Evolutionary conservation across 2,329 filamentous ascomycete species (phyloP), one percentile per base, ranked within the genome.

Genomic region (Penicillium aurantiogriseum): DNA sequence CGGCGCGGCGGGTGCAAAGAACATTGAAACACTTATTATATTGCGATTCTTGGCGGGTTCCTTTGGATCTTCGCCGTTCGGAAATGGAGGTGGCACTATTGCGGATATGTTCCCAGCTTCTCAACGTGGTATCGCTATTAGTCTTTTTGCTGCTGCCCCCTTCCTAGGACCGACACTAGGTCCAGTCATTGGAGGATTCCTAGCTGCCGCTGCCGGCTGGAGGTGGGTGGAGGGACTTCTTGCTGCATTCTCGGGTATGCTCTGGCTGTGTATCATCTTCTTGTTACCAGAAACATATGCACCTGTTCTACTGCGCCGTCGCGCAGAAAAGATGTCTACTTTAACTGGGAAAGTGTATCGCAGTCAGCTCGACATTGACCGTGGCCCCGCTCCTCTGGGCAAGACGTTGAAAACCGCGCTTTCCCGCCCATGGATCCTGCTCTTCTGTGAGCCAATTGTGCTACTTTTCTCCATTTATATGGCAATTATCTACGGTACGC

Each of bases 91-190:
- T 19, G 69, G 69, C 46, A 82, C 85, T 5, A 82, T 86, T 56
- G 81, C 83, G 8, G 84, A 87, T 63, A 82, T 85, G 69, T 86
- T 85, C 63, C 70, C 75, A 2, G 79, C 80, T 2, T 70, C 75
- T 2, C 75, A 84, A 54, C 73, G 83, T 51, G 83, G 84, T 56
- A 57, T 80, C 39, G 87, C 85, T 0, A 82, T 85, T 63, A 81
- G 83, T 27, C 68, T 88, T 17, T 90, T 89, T 67, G 83, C 86
- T 5, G 80, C 84, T n/a, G 84, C 85, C 2, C 86, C 86, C 1
- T 88, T 88, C 69, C 76, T 89, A 50, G 86, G 69, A 15, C 68
- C 69, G 4, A 65, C 66, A 5, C 33, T 71, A 15, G 69, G 69
- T 0, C 69, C 69, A 5, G 58, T 72, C 3, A 64, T 70, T 42